Evolutionary conservation across 73 alveolate species (phyloP).

Genomic region (Durusdinium trenchii): DNA sequence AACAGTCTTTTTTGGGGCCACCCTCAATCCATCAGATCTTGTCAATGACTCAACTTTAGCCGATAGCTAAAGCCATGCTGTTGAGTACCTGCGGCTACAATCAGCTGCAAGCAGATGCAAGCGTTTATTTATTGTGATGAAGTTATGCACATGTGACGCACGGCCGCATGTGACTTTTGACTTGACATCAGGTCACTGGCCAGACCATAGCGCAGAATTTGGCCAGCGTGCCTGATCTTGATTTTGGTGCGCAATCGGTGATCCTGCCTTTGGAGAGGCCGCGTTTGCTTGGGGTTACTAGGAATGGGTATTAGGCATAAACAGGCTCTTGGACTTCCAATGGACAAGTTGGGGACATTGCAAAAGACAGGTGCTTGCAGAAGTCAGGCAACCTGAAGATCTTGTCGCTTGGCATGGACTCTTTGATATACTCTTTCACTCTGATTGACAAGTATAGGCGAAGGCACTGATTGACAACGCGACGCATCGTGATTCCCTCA

Average conservation of each 20-base stretch:
- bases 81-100: not conserved
- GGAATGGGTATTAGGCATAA: not conserved
- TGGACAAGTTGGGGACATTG: not conserved
- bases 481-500: not conserved
- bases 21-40: no score
- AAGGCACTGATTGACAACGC: not conserved
- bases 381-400: slow-evolving; percentile 88
- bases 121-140: not conserved
- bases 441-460: not conserved
- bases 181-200: slow-evolving; percentile 22
- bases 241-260: slow-evolving; percentile 64
- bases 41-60: no score
- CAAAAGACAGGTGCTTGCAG: slow-evolving; percentile 57
- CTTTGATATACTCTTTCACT: not conserved
- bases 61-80: no score
- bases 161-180: not conserved
- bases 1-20: no score
- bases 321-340: not conserved
- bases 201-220: slow-evolving; percentile 65
- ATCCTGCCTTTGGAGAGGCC: slow-evolving; percentile 43
- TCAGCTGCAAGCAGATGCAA: not conserved
- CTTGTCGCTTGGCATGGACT: slow-evolving; percentile 6
- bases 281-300: not conserved
- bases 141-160: not conserved
- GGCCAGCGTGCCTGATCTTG: slow-evolving; percentile 92